Conservation (phyloP, 768 basidiomycete species). For the Pholiota microspora region DNA sequence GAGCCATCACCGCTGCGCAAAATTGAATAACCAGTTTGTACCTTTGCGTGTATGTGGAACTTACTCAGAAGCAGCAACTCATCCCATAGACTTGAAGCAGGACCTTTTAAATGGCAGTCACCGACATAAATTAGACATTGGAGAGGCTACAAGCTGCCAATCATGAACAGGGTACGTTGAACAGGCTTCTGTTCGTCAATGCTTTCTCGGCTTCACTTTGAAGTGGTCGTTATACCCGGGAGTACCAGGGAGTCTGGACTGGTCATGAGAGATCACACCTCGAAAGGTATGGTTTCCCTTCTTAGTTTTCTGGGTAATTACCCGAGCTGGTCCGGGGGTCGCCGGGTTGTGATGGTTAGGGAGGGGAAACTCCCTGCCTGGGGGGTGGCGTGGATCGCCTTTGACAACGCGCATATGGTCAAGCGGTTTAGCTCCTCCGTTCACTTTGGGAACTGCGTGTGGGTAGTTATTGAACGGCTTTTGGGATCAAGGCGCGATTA, state of each 20-base stretch:
- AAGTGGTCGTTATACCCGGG: background rate
- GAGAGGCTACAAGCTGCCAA: too few relatives aligned
- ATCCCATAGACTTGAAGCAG: too few relatives aligned
- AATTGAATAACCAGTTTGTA: background rate
- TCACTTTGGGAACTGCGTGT: too few relatives aligned
- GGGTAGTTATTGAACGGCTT: too few relatives aligned
- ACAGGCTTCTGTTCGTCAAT: too few relatives aligned
- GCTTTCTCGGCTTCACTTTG: background rate
- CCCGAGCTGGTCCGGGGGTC: background rate
- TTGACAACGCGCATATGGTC: too few relatives aligned
- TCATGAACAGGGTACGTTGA: too few relatives aligned
- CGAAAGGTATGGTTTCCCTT: background rate
- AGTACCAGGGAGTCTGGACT: background rate
- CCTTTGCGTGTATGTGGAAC: background rate
- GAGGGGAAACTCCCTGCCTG: background rate
- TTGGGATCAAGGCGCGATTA: too few relatives aligned
- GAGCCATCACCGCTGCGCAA: background rate
- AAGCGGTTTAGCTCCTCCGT: too few relatives aligned
- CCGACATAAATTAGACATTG: too few relatives aligned
- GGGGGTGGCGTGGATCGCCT: background rate
- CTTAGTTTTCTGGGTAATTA: background rate
- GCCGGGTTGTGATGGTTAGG: background rate
- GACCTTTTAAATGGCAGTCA: too few relatives aligned
- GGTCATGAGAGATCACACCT: background rate
- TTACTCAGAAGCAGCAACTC: too few relatives aligned